Percentiles rank a stretch among this genome's conserved stretches.
Evolutionary conservation across 805 yeast genomes (phyloP).

Genomic region (Wickerhamomyces subpelliculosus): DNA sequence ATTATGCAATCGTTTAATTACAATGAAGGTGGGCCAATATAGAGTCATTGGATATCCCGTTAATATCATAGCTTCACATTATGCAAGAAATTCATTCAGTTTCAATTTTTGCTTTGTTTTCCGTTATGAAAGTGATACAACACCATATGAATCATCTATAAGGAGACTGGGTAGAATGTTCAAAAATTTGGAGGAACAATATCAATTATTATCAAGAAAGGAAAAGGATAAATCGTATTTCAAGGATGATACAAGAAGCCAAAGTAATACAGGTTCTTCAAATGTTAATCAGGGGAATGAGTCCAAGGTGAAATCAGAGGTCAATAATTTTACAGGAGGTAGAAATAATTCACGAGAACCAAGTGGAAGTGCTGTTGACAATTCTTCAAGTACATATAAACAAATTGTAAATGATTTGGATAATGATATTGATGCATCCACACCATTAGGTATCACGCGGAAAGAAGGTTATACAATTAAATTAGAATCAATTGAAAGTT

Average conservation of each 20-base stretch:
- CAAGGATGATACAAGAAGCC: constrained; percentile 6
- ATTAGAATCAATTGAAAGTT: constrained; percentile 54
- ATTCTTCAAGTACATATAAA: constrained; percentile 17
- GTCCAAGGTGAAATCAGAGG: background rate
- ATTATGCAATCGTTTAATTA: constrained; percentile 73
- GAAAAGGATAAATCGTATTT: constrained; percentile 35
- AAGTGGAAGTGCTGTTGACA: constrained; percentile 1
- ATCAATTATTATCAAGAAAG: constrained; percentile 58
- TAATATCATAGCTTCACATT: constrained; percentile 61
- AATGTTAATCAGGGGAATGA: background rate
- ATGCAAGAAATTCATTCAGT: constrained; percentile 86
- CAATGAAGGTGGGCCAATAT: constrained; percentile 63
- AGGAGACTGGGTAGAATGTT: constrained; percentile 84
- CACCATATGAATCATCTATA: constrained; percentile 83
- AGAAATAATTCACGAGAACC: too few species aligned
- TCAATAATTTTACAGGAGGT: too few species aligned
- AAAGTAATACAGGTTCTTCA: constrained; percentile 1
- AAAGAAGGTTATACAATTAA: constrained; percentile 15
- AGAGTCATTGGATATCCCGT: constrained; percentile 87
- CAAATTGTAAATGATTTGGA: constrained; percentile 23
- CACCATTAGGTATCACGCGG: constrained; percentile 19
- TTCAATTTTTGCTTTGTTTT: constrained; percentile 93
- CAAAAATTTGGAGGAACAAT: constrained; percentile 84
- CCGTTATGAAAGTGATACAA: constrained; percentile 70
- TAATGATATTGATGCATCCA: constrained; percentile 16